Evolutionary conservation across 2,329 filamentous ascomycete species (phyloP).

Genomic region (Exserohilum rostratum): DNA sequence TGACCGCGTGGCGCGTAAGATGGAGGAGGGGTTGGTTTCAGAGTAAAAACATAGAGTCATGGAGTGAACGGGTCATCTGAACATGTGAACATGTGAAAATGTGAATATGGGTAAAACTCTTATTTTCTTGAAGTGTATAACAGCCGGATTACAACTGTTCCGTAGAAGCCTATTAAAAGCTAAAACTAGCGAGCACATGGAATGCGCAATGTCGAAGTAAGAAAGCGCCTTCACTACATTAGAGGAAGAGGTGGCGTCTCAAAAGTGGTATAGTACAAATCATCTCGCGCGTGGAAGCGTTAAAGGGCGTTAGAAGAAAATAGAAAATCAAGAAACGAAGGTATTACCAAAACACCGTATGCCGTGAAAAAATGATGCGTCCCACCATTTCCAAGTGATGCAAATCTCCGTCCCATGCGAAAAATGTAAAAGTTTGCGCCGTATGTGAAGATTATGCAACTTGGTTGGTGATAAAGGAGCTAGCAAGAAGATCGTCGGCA

Average conservation of each 20-base stretch:
- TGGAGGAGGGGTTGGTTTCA: too few species aligned
- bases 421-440: constrained; percentile 7
- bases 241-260: constrained; percentile 6
- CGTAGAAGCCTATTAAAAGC: too few species aligned
- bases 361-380: background rate
- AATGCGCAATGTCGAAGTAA: background rate
- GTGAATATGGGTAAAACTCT: too few species aligned
- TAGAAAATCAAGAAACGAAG: background rate
- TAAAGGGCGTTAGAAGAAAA: constrained; percentile 11
- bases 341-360: constrained; percentile 2
- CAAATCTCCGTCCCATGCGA: constrained; percentile 13
- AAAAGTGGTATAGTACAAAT: constrained; percentile 27
- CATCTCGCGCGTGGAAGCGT: constrained; percentile 20
- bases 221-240: background rate
- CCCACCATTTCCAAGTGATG: constrained; percentile 9
- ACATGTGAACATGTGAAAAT: too few species aligned
- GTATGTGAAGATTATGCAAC: constrained; percentile 28
- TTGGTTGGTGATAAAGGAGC: constrained; percentile 79
- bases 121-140: too few species aligned
- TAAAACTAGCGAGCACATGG: background rate
- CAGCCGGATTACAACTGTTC: too few species aligned
- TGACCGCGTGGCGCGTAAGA: too few species aligned
- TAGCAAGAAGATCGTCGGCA: constrained; percentile 86
- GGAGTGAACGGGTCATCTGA: too few species aligned
- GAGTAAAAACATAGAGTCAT: too few species aligned